Conservation (phyloP, 2,329 filamentous ascomycete genomes). For the Monosporascus cannonballus region DNA sequence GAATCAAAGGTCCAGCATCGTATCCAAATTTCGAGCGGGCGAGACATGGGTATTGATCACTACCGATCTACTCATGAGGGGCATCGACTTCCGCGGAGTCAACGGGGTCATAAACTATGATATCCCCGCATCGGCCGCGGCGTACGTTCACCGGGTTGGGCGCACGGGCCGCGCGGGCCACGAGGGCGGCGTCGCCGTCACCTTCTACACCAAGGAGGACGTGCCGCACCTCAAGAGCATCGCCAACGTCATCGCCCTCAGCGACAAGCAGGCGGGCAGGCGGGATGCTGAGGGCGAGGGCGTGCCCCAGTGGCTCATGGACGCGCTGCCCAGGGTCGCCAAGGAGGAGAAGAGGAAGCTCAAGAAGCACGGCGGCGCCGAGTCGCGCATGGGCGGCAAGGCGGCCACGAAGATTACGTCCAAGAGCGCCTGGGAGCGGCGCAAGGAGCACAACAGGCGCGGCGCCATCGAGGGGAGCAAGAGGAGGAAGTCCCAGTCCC, state of each 20-base stretch:
- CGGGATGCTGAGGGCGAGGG: slow-evolving; percentile 45
- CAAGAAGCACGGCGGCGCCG: slow-evolving; percentile 78
- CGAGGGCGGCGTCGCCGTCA: slow-evolving; percentile 83
- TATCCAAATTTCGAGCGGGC: slow-evolving; percentile 83
- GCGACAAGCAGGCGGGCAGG: slow-evolving; percentile 63
- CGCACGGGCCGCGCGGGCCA: slow-evolving; percentile 85
- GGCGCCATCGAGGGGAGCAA: slow-evolving; percentile 59
- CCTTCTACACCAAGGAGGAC: slow-evolving; percentile 93
- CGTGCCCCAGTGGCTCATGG: slow-evolving; percentile 80
- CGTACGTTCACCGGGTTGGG: slow-evolving; percentile 89
- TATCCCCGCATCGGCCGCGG: slow-evolving; percentile 82
- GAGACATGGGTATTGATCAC: slow-evolving; percentile 97
- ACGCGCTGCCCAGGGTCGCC: slow-evolving; percentile 74
- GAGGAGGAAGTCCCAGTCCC: slow-evolving; percentile 39
- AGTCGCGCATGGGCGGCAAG: slow-evolving; percentile 46
- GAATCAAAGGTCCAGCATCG: slow-evolving; percentile 67
- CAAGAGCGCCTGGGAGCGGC: slow-evolving; percentile 70
- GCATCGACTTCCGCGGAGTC: slow-evolving; percentile 89
- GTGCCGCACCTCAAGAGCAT: slow-evolving; percentile 84
- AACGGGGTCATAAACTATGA: slow-evolving; percentile 98
- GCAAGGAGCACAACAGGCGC: slow-evolving; percentile 58
- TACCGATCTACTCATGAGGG: slow-evolving; percentile 85
- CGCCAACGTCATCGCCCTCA: slow-evolving; percentile 83
- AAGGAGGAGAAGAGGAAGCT: slow-evolving; percentile 81
- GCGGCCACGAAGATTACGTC: slow-evolving; percentile 76